Base-by-base conservation (phyloP, 176 grass and related monocot species). In the Metroxylon sagu region DNA sequence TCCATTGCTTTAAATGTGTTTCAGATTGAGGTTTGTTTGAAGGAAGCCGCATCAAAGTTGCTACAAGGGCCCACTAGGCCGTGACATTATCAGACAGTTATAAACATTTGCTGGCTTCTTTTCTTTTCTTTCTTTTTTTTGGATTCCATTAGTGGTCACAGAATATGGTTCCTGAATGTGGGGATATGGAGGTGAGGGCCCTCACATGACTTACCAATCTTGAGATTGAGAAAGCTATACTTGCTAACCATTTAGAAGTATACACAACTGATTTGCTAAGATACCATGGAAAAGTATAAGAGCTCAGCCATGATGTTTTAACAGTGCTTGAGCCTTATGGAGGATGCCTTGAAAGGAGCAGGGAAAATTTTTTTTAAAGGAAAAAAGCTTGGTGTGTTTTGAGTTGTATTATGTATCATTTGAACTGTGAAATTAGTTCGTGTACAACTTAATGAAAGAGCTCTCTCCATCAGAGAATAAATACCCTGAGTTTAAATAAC, bases 181-280 rank as follows among this genome's bases (percentile, higher is more conserved):
- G 23, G 58, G 69, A 29, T 30, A 35, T 49, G 15, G 23, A 4
- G 21, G 21, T 23, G 21, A 30, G 6, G 64, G 10, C 25, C 64
- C 25, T 53, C 26, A 52, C 14, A 53, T 12, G 23, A 50, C 16
- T 28, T 19, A 19, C 21, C 21, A 23, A 23, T 23, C 21, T 23
- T 23, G 21, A 23, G 21, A 23, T 23, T 23, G 21, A 23, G 21
- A 23, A 23, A 31, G 69, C 57, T 60, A 35, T 61, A 30, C 49
- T 29, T 27, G 29, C 69, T 71, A 52, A 69, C 57, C 57, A 31
- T 68, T 54, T 55, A 53, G 23, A 28, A 26, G 48, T 54, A 5
- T 26, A 31, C 65, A 50, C 52, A 49, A 26, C 27, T 71, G 56
- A 51, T 26, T 21, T 25, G 21, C 21, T 23, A 23, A 23, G 21